Percentiles rank a stretch among this genome's conserved stretches.
Evolutionary conservation across 495 filamentous ascomycete species (phyloP).

Genomic region (Aspergillus nidulans): DNA sequence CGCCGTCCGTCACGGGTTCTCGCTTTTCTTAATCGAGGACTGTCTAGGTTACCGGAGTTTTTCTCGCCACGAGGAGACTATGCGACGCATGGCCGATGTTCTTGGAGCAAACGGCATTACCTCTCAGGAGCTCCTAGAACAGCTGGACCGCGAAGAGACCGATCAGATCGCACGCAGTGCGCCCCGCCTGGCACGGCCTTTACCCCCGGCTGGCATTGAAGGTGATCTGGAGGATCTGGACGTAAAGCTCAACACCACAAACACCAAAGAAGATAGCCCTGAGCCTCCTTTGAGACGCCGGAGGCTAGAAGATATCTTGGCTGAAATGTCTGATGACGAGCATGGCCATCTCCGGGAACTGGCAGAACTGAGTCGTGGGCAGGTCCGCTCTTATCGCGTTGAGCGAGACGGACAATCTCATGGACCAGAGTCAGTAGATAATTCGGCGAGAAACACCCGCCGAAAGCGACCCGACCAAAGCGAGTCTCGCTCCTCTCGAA

Average conservation of each 20-base stretch:
- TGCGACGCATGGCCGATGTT: slow-evolving; percentile 70
- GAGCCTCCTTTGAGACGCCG: background rate
- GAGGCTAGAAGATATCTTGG: slow-evolving; percentile 13
- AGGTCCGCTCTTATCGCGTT: slow-evolving; percentile 12
- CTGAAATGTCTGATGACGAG: slow-evolving; percentile 21
- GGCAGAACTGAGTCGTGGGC: slow-evolving; percentile 14
- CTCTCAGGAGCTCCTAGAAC: slow-evolving; percentile 54
- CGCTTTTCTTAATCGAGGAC: slow-evolving; percentile 81
- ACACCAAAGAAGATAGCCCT: background rate
- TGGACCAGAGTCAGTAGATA: slow-evolving; percentile 10
- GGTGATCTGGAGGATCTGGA: slow-evolving; percentile 35
- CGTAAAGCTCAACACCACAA: slow-evolving; percentile 11
- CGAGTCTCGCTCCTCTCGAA: slow-evolving; percentile 13
- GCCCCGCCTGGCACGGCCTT: slow-evolving; percentile 15
- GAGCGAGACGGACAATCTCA: slow-evolving; percentile 11
- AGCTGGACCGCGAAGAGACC: slow-evolving; percentile 46
- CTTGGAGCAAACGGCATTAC: slow-evolving; percentile 65
- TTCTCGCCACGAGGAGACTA: slow-evolving; percentile 66
- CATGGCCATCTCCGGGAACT: slow-evolving; percentile 20
- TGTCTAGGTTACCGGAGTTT: slow-evolving; percentile 80
- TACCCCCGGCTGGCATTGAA: slow-evolving; percentile 32
- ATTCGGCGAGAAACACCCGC: slow-evolving; percentile 28
- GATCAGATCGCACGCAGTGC: slow-evolving; percentile 33
- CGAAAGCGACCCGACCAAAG: slow-evolving; percentile 29
- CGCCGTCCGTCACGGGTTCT: slow-evolving; percentile 80